phyloP scores from a whole-genome alignment of 2,329 filamentous ascomycete genomes.

The Lasiodiplodia citricola region DNA sequence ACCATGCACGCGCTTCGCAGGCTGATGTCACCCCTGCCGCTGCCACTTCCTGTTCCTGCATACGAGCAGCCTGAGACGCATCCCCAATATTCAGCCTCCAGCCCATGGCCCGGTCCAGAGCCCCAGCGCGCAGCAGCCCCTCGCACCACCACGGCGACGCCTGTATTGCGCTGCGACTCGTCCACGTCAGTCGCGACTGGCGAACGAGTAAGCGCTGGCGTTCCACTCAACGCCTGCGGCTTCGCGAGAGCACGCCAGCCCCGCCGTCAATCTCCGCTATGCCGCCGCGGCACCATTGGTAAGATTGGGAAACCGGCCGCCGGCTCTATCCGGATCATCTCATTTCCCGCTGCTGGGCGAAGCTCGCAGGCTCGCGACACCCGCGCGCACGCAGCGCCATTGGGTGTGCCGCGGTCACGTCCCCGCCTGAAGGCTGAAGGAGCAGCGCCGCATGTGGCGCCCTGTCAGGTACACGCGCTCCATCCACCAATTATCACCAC shows the following conservation, averaged over 20 bases:
- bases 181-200: not conserved
- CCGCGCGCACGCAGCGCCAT: constrained; percentile 15
- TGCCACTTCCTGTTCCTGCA: constrained; percentile 6
- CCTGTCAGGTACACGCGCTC: not conserved
- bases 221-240: not conserved
- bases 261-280: constrained; percentile 22
- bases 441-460: constrained; percentile 14
- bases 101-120: not conserved
- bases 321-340: constrained; percentile 19
- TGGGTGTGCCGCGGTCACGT: constrained; percentile 1
- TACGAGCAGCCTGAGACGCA: constrained; percentile 16
- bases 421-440: constrained; percentile 15
- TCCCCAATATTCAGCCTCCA: not conserved
- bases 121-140: not conserved
- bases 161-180: not conserved
- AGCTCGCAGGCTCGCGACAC: not conserved
- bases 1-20: constrained; percentile 1
- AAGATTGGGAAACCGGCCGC: constrained; percentile 4
- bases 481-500: constrained; percentile 1
- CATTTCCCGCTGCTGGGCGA: constrained; percentile 16
- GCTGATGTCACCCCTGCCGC: constrained; percentile 14
- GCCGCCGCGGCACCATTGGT: constrained; percentile 2
- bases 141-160: too few species aligned
- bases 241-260: constrained; percentile 3
- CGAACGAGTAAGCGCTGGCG: not conserved